A percentile compares a stretch with the other conserved stretches of the same genome.
Evolutionary conservation across 192 early-diverging fungal genomes (phyloP).

Genomic region (Dissophora globulifera): DNA sequence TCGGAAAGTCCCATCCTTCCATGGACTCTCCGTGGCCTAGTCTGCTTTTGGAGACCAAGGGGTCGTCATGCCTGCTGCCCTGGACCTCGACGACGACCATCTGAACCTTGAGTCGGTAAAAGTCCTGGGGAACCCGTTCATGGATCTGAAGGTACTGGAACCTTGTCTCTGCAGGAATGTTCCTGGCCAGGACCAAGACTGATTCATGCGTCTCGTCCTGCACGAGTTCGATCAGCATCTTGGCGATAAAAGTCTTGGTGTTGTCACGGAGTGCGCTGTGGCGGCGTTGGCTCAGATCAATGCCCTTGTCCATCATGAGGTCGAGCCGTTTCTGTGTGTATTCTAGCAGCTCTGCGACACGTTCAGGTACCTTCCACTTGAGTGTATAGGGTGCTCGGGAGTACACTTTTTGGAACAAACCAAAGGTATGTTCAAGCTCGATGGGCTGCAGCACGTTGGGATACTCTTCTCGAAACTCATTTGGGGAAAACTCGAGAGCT

Average conservation of each 20-base stretch:
- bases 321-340: constrained; percentile 13
- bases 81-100: constrained; percentile 39
- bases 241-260: constrained; percentile 12
- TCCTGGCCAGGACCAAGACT: constrained; percentile 18
- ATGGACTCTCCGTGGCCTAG: constrained; percentile 9
- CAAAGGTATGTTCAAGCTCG: constrained; percentile 41
- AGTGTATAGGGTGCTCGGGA: constrained; percentile 35
- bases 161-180: constrained; percentile 34
- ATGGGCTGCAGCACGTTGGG: constrained; percentile 23
- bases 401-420: constrained; percentile 37
- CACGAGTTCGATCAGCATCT: constrained; percentile 26
- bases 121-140: constrained; percentile 23
- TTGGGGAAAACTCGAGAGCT: background rate
- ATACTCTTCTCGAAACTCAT: constrained; percentile 38
- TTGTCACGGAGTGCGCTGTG: constrained; percentile 1
- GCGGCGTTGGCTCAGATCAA: background rate
- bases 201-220: constrained; percentile 18
- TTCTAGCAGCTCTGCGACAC: constrained; percentile 25
- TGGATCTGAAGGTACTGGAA: constrained; percentile 36
- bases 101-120: constrained; percentile 36
- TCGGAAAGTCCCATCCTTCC: constrained; percentile 41
- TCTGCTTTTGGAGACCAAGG: constrained; percentile 5
- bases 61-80: too few species aligned
- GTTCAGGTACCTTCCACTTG: constrained; percentile 30
- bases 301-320: constrained; percentile 3